Conservation (phyloP, 805 yeast genomes). For the Monosporozyma solicola region DNA sequence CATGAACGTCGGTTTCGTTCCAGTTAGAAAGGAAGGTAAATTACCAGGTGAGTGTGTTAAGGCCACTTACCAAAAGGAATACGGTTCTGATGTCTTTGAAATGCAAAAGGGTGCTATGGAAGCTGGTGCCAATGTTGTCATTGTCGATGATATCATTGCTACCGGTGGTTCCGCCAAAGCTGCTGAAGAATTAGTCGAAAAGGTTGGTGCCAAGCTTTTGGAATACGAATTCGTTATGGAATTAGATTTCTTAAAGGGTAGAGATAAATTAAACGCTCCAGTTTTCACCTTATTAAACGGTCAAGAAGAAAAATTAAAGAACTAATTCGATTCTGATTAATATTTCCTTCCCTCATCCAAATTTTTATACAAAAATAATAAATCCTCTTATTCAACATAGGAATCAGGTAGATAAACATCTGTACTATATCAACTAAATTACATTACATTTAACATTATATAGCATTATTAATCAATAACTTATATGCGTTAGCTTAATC, state of each 20-base stretch:
- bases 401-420: neutral
- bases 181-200: conserved; percentile 74
- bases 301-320: conserved; percentile 48
- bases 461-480: neutral
- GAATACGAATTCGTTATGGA: conserved; percentile 90
- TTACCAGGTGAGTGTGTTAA: conserved; percentile 75
- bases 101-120: conserved; percentile 78
- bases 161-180: conserved; percentile 96
- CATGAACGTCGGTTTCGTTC: conserved; percentile 82
- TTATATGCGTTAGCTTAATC: neutral
- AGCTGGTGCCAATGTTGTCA: conserved; percentile 68
- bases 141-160: conserved; percentile 95
- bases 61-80: conserved; percentile 80
- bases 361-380: too few species aligned
- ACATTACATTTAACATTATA: neutral
- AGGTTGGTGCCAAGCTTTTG: conserved; percentile 59
- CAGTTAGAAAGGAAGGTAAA: conserved; percentile 92
- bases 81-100: conserved; percentile 84
- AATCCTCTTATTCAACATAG: neutral
- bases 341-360: neutral
- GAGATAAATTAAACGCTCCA: conserved; percentile 76
- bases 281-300: conserved; percentile 84
- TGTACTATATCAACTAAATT: neutral
- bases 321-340: conserved; percentile 1
- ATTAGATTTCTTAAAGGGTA: conserved; percentile 88